Evolutionary conservation across 257 asterid species (phyloP), one percentile per base, ranked within the genome.

Genomic region (Mitragyna speciosa): DNA sequence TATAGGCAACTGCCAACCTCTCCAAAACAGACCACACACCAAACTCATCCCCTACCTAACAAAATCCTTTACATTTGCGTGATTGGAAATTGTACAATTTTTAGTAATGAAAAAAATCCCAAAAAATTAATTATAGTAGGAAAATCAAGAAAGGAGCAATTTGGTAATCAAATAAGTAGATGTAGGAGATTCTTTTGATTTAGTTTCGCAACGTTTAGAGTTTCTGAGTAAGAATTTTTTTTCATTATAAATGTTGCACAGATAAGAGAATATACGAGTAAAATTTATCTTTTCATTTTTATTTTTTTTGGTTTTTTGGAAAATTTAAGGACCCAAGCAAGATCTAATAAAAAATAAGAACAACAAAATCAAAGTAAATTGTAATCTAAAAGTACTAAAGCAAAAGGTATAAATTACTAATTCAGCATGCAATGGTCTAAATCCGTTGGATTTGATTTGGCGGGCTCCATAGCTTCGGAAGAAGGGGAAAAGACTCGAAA

Each of bases 1-100:
- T 63, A n/a, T n/a, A 14, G 49, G 64, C 73, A 76, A 76, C 71
- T 45, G 45, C 72, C 72, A 30, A 76, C 73, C 48, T 26, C 80
- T n/a, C 31, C 47, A 24, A 24, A n/a, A 33, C 4, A 5, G 14
- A 16, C 11, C 14, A 33, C 31, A n/a, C 51, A n/a, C 19, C 14
- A 12, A 28, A 63, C 31, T 41, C 58, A 41, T 1, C 49, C 26
- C 69, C 41, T 43, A 58, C 49, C 43, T 6, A 71, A 41, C 39
- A 26, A 19, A 12, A 2, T n/a, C 65, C 0, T 7, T 61, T 24
- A 0, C 31, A 1, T 9, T 24, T 0, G 33, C 16, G n/a, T 0
- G 28, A 5, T 58, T 0, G 33, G 33, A 61, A 24, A 61, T 61
- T n/a, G n/a, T 10, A n/a, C 0, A 26, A 11, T 61, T 61, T 61